Base-by-base conservation (phyloP, 2,329 filamentous ascomycete species). In the Fusarium sterilihyphosum region DNA sequence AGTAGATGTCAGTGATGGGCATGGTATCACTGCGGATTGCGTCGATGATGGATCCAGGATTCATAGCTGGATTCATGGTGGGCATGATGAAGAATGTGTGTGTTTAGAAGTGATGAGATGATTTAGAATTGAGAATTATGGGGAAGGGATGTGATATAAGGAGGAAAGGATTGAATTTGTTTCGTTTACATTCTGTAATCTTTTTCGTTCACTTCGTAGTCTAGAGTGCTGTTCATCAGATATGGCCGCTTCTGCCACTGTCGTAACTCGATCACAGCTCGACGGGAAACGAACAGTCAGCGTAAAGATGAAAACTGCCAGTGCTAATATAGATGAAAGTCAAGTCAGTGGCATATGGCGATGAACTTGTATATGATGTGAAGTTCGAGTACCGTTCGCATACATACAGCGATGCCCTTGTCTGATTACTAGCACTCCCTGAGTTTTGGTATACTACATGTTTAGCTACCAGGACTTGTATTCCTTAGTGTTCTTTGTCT, bases 321-420 rank as follows among this genome's bases (percentile, higher is more conserved):
- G 50, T 37, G n/a, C 7, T 3, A 37, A 2, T 8, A 26, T 12
- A 22, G 9, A 22, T 26, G 0, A 0, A 6, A 24, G 5, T 11
- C 8, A 5, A 16, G 8, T 2, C 12, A 53, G 4, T 4, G 31
- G 17, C 13, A 53, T 26, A 6, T 37, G 5, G 12, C 0, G 13
- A 22, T 7, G 33, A 26, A 37, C 50, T 4, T 20, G 5, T 26
- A 8, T 9, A 2, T 26, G 13, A 31, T n/a, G 8, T 31, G 29
- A 31, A 8, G 47, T 7, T 17, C 20, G 47, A 9, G 14, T 53
- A 8, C 6, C 18, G n/a, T 53, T 20, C 33, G 13, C 17, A 26
- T 26, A 7, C 17, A 26, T 26, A 7, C 9, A 37, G n/a, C 35
- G 4, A 41, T n/a, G 4, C 6, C 20, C 35, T 18, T 13, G 24